phyloP scores from a whole-genome alignment of 2,329 filamentous ascomycete genomes.

The Chalaropsis thielavioides region DNA sequence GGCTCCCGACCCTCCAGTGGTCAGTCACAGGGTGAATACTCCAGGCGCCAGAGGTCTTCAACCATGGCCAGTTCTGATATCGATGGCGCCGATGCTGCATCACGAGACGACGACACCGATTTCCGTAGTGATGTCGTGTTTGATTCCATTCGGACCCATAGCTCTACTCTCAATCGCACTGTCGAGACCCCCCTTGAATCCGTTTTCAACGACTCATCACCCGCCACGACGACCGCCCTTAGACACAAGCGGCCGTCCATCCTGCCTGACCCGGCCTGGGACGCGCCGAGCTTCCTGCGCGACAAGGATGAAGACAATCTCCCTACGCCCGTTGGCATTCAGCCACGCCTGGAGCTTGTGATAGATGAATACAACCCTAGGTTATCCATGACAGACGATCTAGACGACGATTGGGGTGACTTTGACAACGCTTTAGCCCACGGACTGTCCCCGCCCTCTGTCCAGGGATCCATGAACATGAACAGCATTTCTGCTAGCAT shows the following conservation, averaged over 20 bases:
- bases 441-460: conserved; percentile 42
- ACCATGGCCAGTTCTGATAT: conserved; percentile 57
- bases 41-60: conserved; percentile 30
- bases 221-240: conserved; percentile 35
- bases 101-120: conserved; percentile 62
- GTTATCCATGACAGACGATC: conserved; percentile 45
- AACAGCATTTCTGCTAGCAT: conserved; percentile 38
- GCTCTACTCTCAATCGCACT: conserved; percentile 50
- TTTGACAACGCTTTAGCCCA: conserved; percentile 40
- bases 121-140: conserved; percentile 63
- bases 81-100: conserved; percentile 49
- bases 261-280: conserved; percentile 16
- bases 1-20: conserved; percentile 11
- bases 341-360: conserved; percentile 11
- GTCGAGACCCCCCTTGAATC: conserved; percentile 60
- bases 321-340: conserved; percentile 27
- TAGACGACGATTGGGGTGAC: conserved; percentile 49
- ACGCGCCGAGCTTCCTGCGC: conserved; percentile 18
- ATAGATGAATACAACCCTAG: conserved; percentile 22
- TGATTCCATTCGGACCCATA: conserved; percentile 60
- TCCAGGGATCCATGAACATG: conserved; percentile 37
- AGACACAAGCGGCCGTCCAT: conserved; percentile 16
- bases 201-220: conserved; percentile 68
- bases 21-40: conserved; percentile 15
- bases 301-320: conserved; percentile 49